Evolutionary conservation across 2,329 filamentous ascomycete species (phyloP), one percentile per base, ranked within the genome.

Genomic region (Teratosphaeria destructans): DNA sequence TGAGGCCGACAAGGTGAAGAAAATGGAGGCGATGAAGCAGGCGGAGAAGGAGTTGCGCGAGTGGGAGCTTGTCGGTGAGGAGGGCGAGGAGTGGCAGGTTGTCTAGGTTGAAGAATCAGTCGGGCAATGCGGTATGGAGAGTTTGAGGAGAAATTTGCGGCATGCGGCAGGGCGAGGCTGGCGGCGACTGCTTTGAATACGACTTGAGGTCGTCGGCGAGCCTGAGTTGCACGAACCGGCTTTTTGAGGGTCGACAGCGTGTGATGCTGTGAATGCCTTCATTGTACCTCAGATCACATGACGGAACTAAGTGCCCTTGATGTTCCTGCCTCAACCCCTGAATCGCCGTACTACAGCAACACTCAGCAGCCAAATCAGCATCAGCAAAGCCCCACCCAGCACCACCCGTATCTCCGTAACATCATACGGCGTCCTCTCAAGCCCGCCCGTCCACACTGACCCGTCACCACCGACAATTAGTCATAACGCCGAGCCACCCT

Each of bases 351-450:
- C 66, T 2, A 66, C 3, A 16, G 59, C 64, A 10, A 70, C 49
- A 6, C 64, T 68, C 26, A 65, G 11, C 11, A 69, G 58, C 68
- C 68, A 70, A 3, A 69, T 57, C 8, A 70, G 52, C 32, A 65
- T 54, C 53, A 68, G 37, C 10, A 61, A 59, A 16, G 65, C 63
- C 32, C 64, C 57, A 6, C 64, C 64, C 19, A 71, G 60, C 10
- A 70, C 66, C 39, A 68, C 26, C 57, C 62, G 63, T 29, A 70
- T 64, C 58, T 71, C 68, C 6, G 61, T 66, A 35, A 62, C 68
- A 62, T 71, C 69, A 55, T 68, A 66, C 29, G 69, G 69, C 62
- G 66, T 68, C 57, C 53, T 63, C 29, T 16, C 29, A n/a, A 12
- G 34, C n/a, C 26, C 55, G 12, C 19, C 60, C 59, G 14, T 58